Evolutionary conservation across 495 filamentous ascomycete genomes (phyloP).

Genomic region (Podospora fimiseda): DNA sequence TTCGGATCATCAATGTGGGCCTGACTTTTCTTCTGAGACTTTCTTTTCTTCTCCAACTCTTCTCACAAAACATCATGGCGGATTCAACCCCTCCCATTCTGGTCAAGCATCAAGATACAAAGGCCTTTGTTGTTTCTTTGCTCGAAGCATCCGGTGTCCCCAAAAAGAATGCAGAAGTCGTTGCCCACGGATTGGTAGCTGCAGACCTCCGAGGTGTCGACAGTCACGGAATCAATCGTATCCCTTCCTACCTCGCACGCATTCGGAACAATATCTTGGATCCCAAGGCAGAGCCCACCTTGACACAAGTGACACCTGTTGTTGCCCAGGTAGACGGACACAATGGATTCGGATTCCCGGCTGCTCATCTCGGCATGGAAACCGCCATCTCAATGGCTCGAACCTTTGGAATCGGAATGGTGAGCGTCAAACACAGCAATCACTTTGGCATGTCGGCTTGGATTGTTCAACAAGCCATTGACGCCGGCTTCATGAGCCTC

Average conservation of each 20-base stretch:
- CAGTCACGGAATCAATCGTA: slow-evolving; percentile 69
- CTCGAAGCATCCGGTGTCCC: slow-evolving; percentile 55
- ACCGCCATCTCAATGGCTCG: slow-evolving; percentile 58
- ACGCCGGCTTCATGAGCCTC: slow-evolving; percentile 64
- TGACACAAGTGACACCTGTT: slow-evolving; percentile 57
- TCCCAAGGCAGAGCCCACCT: slow-evolving; percentile 47
- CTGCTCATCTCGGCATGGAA: slow-evolving; percentile 56
- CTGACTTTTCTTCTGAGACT: too few species aligned
- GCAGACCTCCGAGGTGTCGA: slow-evolving; percentile 76
- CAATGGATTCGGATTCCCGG: slow-evolving; percentile 71
- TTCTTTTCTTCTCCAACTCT: neutral
- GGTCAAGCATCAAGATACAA: slow-evolving; percentile 15
- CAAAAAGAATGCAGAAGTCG: slow-evolving; percentile 46
- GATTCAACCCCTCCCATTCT: slow-evolving; percentile 2
- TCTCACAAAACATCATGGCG: slow-evolving; percentile 13
- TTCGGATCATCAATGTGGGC: too few species aligned
- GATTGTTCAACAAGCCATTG: slow-evolving; percentile 67
- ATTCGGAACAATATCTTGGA: slow-evolving; percentile 60
- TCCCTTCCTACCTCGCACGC: slow-evolving; percentile 67
- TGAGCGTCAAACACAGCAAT: slow-evolving; percentile 65
- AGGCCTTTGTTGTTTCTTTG: slow-evolving; percentile 28
- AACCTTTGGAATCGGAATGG: slow-evolving; percentile 65
- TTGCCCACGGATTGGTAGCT: slow-evolving; percentile 57
- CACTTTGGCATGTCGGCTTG: slow-evolving; percentile 79
- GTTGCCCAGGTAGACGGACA: slow-evolving; percentile 57